Conservation (phyloP, 257 asterid genomes). For the Ilex asprella region DNA sequence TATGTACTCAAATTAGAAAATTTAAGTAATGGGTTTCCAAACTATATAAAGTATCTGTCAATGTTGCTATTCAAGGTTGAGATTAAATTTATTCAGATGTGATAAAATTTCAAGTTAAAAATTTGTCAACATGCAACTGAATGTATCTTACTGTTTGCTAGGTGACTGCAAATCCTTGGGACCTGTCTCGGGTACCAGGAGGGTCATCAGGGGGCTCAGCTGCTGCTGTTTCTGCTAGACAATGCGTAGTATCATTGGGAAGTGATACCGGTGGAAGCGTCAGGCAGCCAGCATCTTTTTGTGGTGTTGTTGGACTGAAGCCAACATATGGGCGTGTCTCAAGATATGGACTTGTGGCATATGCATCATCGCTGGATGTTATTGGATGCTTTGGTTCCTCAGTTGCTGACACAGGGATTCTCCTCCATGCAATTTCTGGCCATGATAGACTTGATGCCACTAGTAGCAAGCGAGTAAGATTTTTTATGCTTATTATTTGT, state of each 20-base stretch:
- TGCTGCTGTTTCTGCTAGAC: slow-evolving; percentile 94
- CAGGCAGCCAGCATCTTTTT: slow-evolving; percentile 95
- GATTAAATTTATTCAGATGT: too few species aligned
- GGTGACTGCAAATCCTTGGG: slow-evolving; percentile 99
- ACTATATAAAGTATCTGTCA: too few species aligned
- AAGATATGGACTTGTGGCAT: slow-evolving; percentile 95
- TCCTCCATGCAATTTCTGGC: slow-evolving; percentile 69
- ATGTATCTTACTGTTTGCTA: slow-evolving; percentile 60
- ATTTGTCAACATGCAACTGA: slow-evolving; percentile 32
- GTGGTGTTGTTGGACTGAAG: slow-evolving; percentile 93
- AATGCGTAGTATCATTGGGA: slow-evolving; percentile 90
- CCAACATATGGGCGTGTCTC: slow-evolving; percentile 99
- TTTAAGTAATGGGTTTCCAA: too few species aligned
- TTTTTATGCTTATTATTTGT: slow-evolving; percentile 3
- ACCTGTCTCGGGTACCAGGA: slow-evolving; percentile 92
- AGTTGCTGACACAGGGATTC: slow-evolving; percentile 91
- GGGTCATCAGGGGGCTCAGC: slow-evolving; percentile 99
- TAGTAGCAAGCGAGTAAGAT: slow-evolving; percentile 58
- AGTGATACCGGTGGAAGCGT: slow-evolving; percentile 99
- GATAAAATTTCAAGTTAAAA: neutral
- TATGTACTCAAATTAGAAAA: too few species aligned
- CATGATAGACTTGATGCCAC: slow-evolving; percentile 92
- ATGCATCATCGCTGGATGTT: slow-evolving; percentile 95
- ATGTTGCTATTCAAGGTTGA: too few species aligned
- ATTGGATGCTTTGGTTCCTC: slow-evolving; percentile 98